Percentiles rank a stretch among this genome's conserved stretches.
Evolutionary conservation across 2,329 filamentous ascomycete genomes (phyloP).

Genomic region (Truncatella angustata): DNA sequence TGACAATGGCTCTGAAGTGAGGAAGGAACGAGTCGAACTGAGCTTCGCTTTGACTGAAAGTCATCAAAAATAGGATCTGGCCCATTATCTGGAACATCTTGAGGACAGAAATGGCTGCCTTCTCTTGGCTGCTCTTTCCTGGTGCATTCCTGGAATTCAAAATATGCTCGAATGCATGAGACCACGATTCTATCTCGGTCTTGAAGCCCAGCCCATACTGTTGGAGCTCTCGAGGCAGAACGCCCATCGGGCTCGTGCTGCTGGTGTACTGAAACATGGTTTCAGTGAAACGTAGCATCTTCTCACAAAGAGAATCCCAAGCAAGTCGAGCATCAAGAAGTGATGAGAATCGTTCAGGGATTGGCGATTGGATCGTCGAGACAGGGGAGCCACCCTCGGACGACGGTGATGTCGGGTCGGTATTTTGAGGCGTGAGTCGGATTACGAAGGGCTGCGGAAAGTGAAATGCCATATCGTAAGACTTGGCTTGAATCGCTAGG

Average conservation of each 20-base stretch:
- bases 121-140: constrained; percentile 52
- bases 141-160: constrained; percentile 47
- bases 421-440: constrained; percentile 39
- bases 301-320: constrained; percentile 56
- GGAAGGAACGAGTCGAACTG: constrained; percentile 55
- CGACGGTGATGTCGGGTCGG: constrained; percentile 38
- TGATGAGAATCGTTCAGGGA: constrained; percentile 45
- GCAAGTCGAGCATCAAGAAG: constrained; percentile 54
- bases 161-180: constrained; percentile 54
- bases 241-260: constrained; percentile 49
- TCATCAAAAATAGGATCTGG: constrained; percentile 57
- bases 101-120: constrained; percentile 58
- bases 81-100: constrained; percentile 63
- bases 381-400: constrained; percentile 43
- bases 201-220: constrained; percentile 48
- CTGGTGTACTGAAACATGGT: constrained; percentile 45
- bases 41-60: constrained; percentile 57
- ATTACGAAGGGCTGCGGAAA: constrained; percentile 63
- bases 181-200: constrained; percentile 53
- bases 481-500: constrained; percentile 64
- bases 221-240: constrained; percentile 47
- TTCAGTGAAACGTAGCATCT: constrained; percentile 58
- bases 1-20: constrained; percentile 54
- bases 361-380: constrained; percentile 33
- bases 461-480: constrained; percentile 67